Evolutionary conservation across 2,329 filamentous ascomycete genomes (phyloP), one percentile per base, ranked within the genome.

Genomic region (Diaporthe aspalathi): DNA sequence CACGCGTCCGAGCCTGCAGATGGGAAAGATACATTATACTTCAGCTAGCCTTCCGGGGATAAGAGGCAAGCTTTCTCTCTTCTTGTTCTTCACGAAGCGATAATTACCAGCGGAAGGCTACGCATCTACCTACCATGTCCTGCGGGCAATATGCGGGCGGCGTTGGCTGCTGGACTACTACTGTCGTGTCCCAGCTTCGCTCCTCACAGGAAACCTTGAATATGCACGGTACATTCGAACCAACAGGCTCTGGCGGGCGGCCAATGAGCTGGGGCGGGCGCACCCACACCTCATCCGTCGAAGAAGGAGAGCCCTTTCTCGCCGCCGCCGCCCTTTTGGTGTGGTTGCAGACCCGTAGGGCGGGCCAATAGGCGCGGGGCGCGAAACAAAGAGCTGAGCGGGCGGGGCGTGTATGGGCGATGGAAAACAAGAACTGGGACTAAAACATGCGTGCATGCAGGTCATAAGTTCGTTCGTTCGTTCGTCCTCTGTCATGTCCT

Each of bases 321-420:
- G 27, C n/a, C n/a, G n/a, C n/a, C n/a, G n/a, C n/a, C n/a, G n/a
- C n/a, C 35, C 32, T 32, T 32, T 32, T 22, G 45, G 67, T 52
- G 67, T 69, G 67, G 54, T 32, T 9, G 68, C 57, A 43, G n/a
- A 43, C 27, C 14, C 35, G 20, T 43, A 40, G 12, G 32, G 35
- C 49, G 35, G 8, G 22, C 70, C 70, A 72, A 72, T 72, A n/a
- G 47, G 70, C 49, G n/a, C 29, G 49, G 38, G 47, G 67, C 67
- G 70, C 70, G 53, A 70, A 67, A 38, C 9, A n/a, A n/a, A 27
- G 32, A 27, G 60, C 29, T 57, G 63, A 5, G 29, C 67, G 56
- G 71, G 74, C 72, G 75, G 73, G 75, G 74, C 73, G 73, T 73
- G 65, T 56, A 43, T 54, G 47, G 52, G 52, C 52, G 52, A 4